A percentile compares a stretch with the other conserved stretches of the same genome.
Conservation (phyloP, 306 rosid species). For the Vigna nakashimae region DNA sequence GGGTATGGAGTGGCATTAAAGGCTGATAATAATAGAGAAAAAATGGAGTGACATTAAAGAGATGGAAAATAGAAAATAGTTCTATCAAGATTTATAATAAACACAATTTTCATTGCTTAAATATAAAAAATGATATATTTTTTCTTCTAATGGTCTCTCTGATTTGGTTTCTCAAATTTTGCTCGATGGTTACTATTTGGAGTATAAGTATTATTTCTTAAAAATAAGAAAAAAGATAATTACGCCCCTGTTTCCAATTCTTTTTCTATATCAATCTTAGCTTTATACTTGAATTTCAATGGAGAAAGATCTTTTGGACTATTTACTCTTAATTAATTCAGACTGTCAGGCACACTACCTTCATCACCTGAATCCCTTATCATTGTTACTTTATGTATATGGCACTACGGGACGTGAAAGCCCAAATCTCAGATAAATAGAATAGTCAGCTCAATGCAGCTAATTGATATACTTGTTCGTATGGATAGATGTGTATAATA, state of each 20-base stretch:
- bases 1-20: slow-evolving; percentile 52
- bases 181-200: neutral
- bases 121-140: neutral
- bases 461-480: slow-evolving; percentile 23
- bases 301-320: slow-evolving; percentile 29
- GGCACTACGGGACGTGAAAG: slow-evolving; percentile 10
- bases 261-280: slow-evolving; percentile 22
- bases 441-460: slow-evolving; percentile 17
- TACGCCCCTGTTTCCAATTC: neutral
- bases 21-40: neutral
- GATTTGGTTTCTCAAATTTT: slow-evolving; percentile 1
- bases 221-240: neutral
- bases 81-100: slow-evolving; percentile 61
- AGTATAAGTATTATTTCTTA: neutral
- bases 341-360: slow-evolving; percentile 14
- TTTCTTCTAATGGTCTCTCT: slow-evolving; percentile 12
- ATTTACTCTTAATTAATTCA: slow-evolving; percentile 6
- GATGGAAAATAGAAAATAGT: slow-evolving; percentile 55
- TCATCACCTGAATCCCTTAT: slow-evolving; percentile 34
- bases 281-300: slow-evolving; percentile 22
- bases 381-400: neutral
- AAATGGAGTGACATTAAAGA: slow-evolving; percentile 48
- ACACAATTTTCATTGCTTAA: slow-evolving; percentile 37
- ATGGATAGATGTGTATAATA: slow-evolving; percentile 16
- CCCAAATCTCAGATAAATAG: slow-evolving; percentile 25